Evolutionary conservation across 2,329 filamentous ascomycete genomes (phyloP).

Genomic region (Verticillium nubilum): DNA sequence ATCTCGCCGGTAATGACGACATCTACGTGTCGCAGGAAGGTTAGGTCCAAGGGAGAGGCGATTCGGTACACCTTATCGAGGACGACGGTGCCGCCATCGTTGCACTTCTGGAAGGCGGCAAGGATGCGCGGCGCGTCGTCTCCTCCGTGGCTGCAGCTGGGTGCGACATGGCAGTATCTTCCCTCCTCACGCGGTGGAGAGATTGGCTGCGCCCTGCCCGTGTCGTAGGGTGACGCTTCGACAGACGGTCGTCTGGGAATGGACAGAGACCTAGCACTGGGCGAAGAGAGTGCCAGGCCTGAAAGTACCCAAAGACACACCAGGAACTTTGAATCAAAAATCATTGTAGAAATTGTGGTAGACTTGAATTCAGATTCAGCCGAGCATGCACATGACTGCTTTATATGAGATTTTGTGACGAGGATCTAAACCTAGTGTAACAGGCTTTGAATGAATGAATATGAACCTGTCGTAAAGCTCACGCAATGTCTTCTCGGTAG

Average conservation of each 20-base stretch:
- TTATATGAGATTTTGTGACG: too few species aligned
- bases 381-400: too few species aligned
- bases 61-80: slow-evolving; percentile 56
- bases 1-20: slow-evolving; percentile 51
- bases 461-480: neutral
- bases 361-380: neutral
- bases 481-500: neutral
- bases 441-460: too few species aligned
- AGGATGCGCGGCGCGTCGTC: slow-evolving; percentile 40
- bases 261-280: neutral
- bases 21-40: slow-evolving; percentile 60
- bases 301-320: neutral
- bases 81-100: slow-evolving; percentile 56
- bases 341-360: neutral
- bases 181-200: slow-evolving; percentile 15
- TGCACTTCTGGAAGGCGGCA: slow-evolving; percentile 51
- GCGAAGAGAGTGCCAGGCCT: neutral
- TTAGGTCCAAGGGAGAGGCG: slow-evolving; percentile 59
- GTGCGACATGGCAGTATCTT: slow-evolving; percentile 6
- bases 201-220: slow-evolving; percentile 4
- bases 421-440: too few species aligned
- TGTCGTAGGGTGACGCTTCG: slow-evolving; percentile 5
- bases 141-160: slow-evolving; percentile 3
- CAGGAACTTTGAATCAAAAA: neutral
- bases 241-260: slow-evolving; percentile 6